Conservation (phyloP, 441 rosid genomes). For the Adansonia rubrostipa region DNA sequence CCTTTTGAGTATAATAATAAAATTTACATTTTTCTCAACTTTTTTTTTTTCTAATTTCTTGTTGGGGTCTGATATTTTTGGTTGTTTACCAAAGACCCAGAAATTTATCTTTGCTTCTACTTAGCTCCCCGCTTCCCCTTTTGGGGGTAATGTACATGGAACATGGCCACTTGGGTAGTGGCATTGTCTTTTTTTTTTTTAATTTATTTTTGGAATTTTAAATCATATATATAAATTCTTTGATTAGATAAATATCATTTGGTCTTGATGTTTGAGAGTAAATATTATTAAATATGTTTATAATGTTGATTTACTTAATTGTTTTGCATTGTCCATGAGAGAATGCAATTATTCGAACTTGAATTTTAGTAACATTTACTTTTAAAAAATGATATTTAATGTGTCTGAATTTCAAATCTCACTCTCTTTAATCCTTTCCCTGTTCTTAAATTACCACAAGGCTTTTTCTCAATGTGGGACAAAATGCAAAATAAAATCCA, state of each 20-base stretch:
- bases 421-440: no score
- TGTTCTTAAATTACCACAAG: not conserved
- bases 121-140: constrained; percentile 23
- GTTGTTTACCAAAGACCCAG: constrained; percentile 27
- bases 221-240: constrained; percentile 58
- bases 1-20: constrained; percentile 1
- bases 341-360: not conserved
- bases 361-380: no score
- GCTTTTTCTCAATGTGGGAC: not conserved
- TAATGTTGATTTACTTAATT: not conserved
- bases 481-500: not conserved
- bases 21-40: not conserved
- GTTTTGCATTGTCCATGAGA: not conserved
- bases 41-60: constrained; percentile 3
- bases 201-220: not conserved
- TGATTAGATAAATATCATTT: constrained; percentile 35
- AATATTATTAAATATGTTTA: not conserved
- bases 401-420: no score
- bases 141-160: constrained; percentile 53
- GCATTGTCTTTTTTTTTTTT: constrained; percentile 28
- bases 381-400: no score
- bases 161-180: constrained; percentile 44
- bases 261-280: no score
- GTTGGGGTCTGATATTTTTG: constrained; percentile 23
- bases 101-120: not conserved